Percentiles rank a stretch among this genome's conserved stretches.
Conservation (phyloP, 2,329 filamentous ascomycete genomes). For the Hypoxylon sp. region DNA sequence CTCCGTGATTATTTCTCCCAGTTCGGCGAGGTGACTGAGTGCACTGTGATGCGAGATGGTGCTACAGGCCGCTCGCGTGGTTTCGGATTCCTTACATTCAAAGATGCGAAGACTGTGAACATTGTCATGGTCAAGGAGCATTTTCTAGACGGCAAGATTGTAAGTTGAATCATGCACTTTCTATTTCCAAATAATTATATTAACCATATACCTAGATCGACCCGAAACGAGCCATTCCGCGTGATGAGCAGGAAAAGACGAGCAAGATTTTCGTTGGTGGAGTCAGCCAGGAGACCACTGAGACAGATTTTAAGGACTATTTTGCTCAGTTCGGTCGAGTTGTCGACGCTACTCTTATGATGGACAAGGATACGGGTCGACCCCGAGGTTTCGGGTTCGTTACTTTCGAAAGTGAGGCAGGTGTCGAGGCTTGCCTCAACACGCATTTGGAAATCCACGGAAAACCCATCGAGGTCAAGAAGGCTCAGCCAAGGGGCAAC, state of each 20-base stretch:
- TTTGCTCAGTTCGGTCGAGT: constrained; percentile 97
- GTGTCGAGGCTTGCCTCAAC: constrained; percentile 90
- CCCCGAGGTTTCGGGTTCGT: constrained; percentile 98
- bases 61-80: constrained; percentile 92
- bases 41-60: constrained; percentile 99
- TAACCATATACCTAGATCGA: constrained; percentile 76
- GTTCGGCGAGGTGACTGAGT: constrained; percentile 96
- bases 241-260: constrained; percentile 97
- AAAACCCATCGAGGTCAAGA: constrained; percentile 98
- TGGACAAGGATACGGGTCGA: constrained; percentile 99
- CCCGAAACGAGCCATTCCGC: constrained; percentile 94
- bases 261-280: constrained; percentile 99
- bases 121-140: constrained; percentile 99
- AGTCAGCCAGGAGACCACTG: constrained; percentile 96
- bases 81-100: constrained; percentile 98
- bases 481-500: constrained; percentile 94
- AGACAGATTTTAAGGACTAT: constrained; percentile 95
- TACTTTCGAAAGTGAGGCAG: constrained; percentile 95
- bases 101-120: constrained; percentile 96
- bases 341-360: constrained; percentile 98
- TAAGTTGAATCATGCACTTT: constrained; percentile 61
- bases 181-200: constrained; percentile 6
- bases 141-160: constrained; percentile 97
- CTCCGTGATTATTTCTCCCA: constrained; percentile 97
- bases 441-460: constrained; percentile 90